Evolutionary conservation across 257 asterid species (phyloP).

Genomic region (Penstemon davidsonii): DNA sequence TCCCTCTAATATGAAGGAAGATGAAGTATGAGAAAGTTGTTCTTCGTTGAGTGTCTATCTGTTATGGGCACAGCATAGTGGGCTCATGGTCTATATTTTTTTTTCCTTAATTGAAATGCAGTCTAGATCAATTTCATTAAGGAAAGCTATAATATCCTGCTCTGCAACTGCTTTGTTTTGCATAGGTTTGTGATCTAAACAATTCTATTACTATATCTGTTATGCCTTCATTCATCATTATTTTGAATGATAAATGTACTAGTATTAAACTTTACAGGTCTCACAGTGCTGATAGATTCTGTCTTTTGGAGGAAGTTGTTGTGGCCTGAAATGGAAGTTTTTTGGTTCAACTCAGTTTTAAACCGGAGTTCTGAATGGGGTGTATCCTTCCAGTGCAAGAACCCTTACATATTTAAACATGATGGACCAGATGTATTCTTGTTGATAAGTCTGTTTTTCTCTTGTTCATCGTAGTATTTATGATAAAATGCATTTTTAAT

Average conservation of each 20-base stretch:
- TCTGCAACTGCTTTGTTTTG: slow-evolving; percentile 48
- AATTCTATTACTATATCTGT: slow-evolving; percentile 14
- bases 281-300: slow-evolving; percentile 74
- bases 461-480: background rate
- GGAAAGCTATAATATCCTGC: slow-evolving; percentile 70
- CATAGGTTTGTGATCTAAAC: slow-evolving; percentile 63
- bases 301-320: slow-evolving; percentile 74
- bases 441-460: background rate
- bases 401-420: slow-evolving; percentile 13
- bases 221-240: slow-evolving; percentile 16
- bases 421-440: background rate
- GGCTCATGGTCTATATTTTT: slow-evolving; percentile 20
- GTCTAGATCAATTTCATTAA: slow-evolving; percentile 78
- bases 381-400: slow-evolving; percentile 64
- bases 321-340: slow-evolving; percentile 96
- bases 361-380: slow-evolving; percentile 99
- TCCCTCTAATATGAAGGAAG: too few relatives aligned
- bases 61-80: slow-evolving; percentile 8
- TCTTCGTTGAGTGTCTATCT: slow-evolving; percentile 12
- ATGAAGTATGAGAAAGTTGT: background rate
- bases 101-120: slow-evolving; percentile 42
- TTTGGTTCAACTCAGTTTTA: slow-evolving; percentile 96
- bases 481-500: too few relatives aligned
- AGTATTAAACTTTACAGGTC: slow-evolving; percentile 50
- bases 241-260: slow-evolving; percentile 15